Evolutionary conservation across 805 yeast genomes (phyloP).

Genomic region (Komagataella pseudopastoris): DNA sequence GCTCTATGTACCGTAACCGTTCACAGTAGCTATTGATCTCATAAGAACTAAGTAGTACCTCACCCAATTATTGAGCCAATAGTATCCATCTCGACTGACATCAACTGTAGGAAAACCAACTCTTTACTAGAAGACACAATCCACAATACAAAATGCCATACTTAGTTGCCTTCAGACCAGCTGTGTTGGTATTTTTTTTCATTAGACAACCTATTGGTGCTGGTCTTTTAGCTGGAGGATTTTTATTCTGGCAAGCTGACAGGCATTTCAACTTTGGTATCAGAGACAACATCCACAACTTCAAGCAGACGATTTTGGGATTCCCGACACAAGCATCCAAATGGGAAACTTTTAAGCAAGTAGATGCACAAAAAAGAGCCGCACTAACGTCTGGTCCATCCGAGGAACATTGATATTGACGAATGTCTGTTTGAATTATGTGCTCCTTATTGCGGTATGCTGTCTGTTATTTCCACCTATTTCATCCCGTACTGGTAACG

Average conservation of each 20-base stretch:
- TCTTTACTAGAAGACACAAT: background rate
- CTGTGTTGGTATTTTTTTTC: slow-evolving; percentile 20
- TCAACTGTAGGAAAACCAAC: background rate
- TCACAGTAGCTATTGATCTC: too few species aligned
- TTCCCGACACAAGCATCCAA: slow-evolving; percentile 18
- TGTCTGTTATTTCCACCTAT: background rate
- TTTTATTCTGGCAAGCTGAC: slow-evolving; percentile 22
- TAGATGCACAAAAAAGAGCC: slow-evolving; percentile 16
- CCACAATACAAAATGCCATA: background rate
- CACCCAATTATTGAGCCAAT: background rate
- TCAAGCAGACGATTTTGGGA: slow-evolving; percentile 16
- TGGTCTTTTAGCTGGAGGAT: slow-evolving; percentile 14
- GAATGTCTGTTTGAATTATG: background rate
- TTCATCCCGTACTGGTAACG: background rate
- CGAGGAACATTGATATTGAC: background rate
- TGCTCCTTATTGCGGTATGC: background rate
- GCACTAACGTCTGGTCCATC: background rate
- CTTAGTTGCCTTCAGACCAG: slow-evolving; percentile 18
- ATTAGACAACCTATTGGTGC: slow-evolving; percentile 24
- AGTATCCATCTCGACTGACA: background rate
- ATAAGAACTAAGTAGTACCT: background rate
- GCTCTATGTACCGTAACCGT: too few species aligned
- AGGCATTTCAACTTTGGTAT: slow-evolving; percentile 17
- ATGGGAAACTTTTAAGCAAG: slow-evolving; percentile 16
- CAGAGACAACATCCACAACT: slow-evolving; percentile 12